Evolutionary conservation across 768 basidiomycete genomes (phyloP), one percentile per base, ranked within the genome.

Genomic region (Lenzites betulinus): DNA sequence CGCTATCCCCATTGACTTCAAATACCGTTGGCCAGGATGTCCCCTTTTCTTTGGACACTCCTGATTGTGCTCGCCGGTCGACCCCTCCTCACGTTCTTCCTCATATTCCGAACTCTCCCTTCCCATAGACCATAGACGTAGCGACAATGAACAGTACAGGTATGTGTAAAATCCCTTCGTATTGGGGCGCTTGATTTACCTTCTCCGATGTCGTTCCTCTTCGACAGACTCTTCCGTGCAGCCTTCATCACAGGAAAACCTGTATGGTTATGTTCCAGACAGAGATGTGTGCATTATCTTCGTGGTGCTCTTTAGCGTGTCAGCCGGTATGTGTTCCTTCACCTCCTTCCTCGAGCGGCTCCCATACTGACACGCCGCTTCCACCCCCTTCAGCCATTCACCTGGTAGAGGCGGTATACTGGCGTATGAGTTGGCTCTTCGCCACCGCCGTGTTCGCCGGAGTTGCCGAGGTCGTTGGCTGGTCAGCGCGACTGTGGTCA

Each of bases 401-500:
- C 41, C 25, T 72, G 15, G 59, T 16, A 25, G 70, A 78, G 55
- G 71, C 76, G 0, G 38, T 70, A 2, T 64, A 63, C 42, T 73
- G 61, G 56, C 69, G 72, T 7, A 49, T 73, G 16, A 76, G 74
- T 69, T 78, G 73, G 70, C 63, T 78, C 38, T 47, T 73, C 42
- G 70, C 71, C 9, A 78, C 76, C 1, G 70, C 70, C 3, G 62
- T 72, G 15, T 58, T 73, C 11, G 70, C 69, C 22, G 71, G 70
- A 15, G 26, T 74, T 1, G 67, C 70, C 20, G 78, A 79, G 60
- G 62, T 76, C 8, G 42, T 78, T 11, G 78, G 78, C 0, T 78
- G 77, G 78, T 54, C 62, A 18, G 78, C 66, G 0, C 63, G 78
- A 15, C 58, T 74, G 18, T 78, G 76, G 76, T 73, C 71, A 1